Base-by-base conservation (phyloP, 441 rosid genomes). In the Croton setiger region DNA sequence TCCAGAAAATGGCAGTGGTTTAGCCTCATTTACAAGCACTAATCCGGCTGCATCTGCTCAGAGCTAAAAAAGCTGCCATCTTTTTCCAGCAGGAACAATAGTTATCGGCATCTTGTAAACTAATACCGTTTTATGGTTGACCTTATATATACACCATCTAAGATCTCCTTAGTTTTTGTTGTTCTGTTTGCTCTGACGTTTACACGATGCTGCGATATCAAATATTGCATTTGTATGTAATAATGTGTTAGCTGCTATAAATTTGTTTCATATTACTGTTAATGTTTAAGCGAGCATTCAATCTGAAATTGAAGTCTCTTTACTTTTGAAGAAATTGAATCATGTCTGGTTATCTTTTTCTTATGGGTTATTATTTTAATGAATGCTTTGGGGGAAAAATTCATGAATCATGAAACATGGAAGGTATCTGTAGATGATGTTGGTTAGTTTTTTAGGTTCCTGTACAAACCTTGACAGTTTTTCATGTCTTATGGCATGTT, bases 21-120 rank as follows among this genome's bases (percentile, higher is more conserved):
- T 85, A 73, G 74, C 89, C 1, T 72, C 84, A n/a, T 72, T 76
- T 63, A 77, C 87, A 7, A 79, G 77, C 60, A 77, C 74, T 58
- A 87, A 85, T 65, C 85, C 92, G 11, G 90, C 98, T 2, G 87
- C 99, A 53, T 88, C 98, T 21, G 88, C 97, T 63, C 97, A 88
- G 77, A 92, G 91, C 78, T 94, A 86, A 91, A 86, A 91, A 57
- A 31, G 37, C 18, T 65, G 9, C 53, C 35, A 36, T 75, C 48
- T 37, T 52, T 33, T 18, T 7, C 44, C 18, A 10, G 1, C 72
- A 9, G 27, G 66, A 66, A 56, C 43, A 18, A 31, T 49, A 41
- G 15, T 63, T n/a, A 7, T 66, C 31, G 51, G 60, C 68, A 37
- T 59, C 7, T 63, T 11, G 51, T 66, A 35, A 31, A 59, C 72